Percentiles rank a stretch among this genome's conserved stretches.
Evolutionary conservation across 1,139 yeast genomes (phyloP).

Genomic region (Sugiyamaella pinicola): DNA sequence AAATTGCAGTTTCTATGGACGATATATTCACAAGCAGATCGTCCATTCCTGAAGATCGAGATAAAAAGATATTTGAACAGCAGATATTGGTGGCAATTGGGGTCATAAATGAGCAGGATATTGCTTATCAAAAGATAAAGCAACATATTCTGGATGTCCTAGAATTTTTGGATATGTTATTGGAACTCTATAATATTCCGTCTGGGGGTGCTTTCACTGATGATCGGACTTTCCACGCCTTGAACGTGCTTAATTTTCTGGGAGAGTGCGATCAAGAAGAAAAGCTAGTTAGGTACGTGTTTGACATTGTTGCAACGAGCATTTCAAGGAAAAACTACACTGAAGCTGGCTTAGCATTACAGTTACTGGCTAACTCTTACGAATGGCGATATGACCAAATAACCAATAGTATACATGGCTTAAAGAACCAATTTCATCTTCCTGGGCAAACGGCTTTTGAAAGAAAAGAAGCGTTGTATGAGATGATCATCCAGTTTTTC

Average conservation of each 20-base stretch:
- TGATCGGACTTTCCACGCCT: constrained; percentile 78
- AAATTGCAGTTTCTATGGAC: constrained; percentile 53
- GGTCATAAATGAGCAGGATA: constrained; percentile 35
- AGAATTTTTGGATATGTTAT: constrained; percentile 65
- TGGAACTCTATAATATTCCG: constrained; percentile 74
- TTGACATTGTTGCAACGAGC: constrained; percentile 71
- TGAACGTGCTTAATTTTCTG: constrained; percentile 75
- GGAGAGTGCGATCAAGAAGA: constrained; percentile 81
- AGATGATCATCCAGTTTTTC: constrained; percentile 72
- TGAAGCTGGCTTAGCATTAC: constrained; percentile 83
- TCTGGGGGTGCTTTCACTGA: constrained; percentile 83
- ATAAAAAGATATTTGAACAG: constrained; percentile 55
- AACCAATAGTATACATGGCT: constrained; percentile 45
- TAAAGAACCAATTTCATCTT: constrained; percentile 66
- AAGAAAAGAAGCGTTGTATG: constrained; percentile 73
- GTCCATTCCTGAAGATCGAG: constrained; percentile 54
- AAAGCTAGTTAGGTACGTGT: constrained; percentile 73
- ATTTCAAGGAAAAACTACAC: constrained; percentile 62
- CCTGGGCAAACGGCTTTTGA: constrained; percentile 82
- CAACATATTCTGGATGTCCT: constrained; percentile 56
- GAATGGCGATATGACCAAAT: constrained; percentile 68
- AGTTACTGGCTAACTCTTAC: constrained; percentile 74
- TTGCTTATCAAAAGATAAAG: constrained; percentile 71
- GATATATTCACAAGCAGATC: constrained; percentile 62
- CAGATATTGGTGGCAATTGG: constrained; percentile 11